Conservation (phyloP, 257 asterid species). For the Forsythia viridissima region DNA sequence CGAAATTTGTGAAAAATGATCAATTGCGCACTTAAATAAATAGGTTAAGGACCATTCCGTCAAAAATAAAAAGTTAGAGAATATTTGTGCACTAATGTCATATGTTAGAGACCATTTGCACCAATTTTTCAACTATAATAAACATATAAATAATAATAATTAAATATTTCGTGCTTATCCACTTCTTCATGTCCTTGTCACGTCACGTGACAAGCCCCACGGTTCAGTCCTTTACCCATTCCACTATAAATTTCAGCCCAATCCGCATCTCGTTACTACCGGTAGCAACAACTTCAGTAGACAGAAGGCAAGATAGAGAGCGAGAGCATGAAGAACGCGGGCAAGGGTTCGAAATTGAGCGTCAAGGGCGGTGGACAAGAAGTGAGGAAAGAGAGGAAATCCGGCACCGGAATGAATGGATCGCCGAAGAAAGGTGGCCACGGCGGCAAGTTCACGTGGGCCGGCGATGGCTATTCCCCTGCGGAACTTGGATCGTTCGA, state of each 20-base stretch:
- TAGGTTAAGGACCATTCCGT: no score
- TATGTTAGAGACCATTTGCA: no score
- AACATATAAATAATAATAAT: no score
- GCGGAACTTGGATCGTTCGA: constrained; percentile 47
- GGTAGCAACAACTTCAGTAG: background rate
- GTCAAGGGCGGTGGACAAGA: constrained; percentile 39
- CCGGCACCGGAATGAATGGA: constrained; percentile 64
- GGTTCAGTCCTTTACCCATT: background rate
- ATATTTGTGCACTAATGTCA: no score
- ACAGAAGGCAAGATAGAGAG: background rate
- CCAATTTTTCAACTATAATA: no score
- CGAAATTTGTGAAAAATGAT: no score
- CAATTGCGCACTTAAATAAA: no score
- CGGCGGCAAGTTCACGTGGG: constrained; percentile 90
- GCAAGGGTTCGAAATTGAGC: constrained; percentile 35
- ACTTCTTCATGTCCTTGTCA: background rate
- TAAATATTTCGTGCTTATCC: constrained; percentile 38
- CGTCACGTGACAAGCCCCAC: constrained; percentile 21
- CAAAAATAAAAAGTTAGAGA: no score
- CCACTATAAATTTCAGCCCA: background rate
- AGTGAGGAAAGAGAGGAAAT: constrained; percentile 53
- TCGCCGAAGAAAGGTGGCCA: constrained; percentile 88
- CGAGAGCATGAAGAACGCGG: constrained; percentile 43
- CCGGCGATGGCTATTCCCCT: constrained; percentile 68
- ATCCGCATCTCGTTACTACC: background rate